Conservation (phyloP, 83 land plant genomes). For the Picea abies region DNA sequence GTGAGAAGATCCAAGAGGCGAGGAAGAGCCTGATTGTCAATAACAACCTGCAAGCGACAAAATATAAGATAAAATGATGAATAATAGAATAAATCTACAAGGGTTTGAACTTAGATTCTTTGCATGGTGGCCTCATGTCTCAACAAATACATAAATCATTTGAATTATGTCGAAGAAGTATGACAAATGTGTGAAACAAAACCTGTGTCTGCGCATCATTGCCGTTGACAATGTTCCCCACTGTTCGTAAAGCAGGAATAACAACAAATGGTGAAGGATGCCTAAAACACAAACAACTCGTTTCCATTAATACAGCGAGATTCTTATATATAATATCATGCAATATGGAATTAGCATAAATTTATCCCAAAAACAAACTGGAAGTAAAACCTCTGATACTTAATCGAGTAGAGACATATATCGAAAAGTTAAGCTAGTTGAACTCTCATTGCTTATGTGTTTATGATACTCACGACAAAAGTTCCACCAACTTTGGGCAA, state of each 20-base stretch:
- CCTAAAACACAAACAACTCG: slow-evolving; percentile 10
- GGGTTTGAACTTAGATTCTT: not conserved
- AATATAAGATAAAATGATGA: too few species aligned
- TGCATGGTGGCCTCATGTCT: too few species aligned
- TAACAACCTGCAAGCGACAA: slow-evolving; percentile 35
- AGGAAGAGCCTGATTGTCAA: slow-evolving; percentile 50
- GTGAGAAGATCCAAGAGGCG: slow-evolving; percentile 34
- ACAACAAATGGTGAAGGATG: slow-evolving; percentile 31
- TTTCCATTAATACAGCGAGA: too few species aligned
- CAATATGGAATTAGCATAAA: too few species aligned
- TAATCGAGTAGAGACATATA: too few species aligned
- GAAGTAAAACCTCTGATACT: too few species aligned
- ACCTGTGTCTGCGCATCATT: slow-evolving; percentile 64
- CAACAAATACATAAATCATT: too few species aligned
- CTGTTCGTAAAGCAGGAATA: slow-evolving; percentile 47
- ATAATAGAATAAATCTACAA: not conserved
- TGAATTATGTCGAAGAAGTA: too few species aligned
- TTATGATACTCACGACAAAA: not conserved
- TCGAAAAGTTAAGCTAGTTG: not conserved
- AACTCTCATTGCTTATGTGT: not conserved
- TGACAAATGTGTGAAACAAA: not conserved
- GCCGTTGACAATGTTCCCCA: slow-evolving; percentile 60
- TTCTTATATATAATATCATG: too few species aligned
- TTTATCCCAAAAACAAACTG: too few species aligned
- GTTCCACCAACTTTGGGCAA: slow-evolving; percentile 1